Evolutionary conservation across 768 basidiomycete genomes (phyloP), one percentile per base, ranked within the genome.

Genomic region (Xanthoconium stramineum): DNA sequence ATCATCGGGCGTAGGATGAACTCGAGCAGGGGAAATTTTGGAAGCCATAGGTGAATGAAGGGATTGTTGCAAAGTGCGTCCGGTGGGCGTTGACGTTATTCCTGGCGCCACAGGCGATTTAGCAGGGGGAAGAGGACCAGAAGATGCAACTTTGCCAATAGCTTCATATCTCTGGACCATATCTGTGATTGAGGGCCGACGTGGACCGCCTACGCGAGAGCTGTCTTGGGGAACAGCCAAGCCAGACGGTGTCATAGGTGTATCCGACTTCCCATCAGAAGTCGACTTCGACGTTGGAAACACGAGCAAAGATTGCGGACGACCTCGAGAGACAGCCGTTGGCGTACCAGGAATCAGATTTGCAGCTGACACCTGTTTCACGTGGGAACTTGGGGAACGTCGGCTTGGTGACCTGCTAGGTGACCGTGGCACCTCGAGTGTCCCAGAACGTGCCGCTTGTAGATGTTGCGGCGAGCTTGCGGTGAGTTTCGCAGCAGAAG

Each of bases 141-240:
- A 48, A 6, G 69, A 59, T 30, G 69, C 55, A 20, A 73, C 61
- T 58, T 74, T 76, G 24, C 63, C 59, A 52, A 92, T 83, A 8
- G 84, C 82, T 69, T 94, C 91, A 68, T 85, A 94, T 44, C 77
- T 82, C 61, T 89, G 88, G 28, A 93, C 91, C 83, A 93, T 91
- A 65, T 93, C 84, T 39, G 90, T 84, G 62, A 93, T 93, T 0
- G 91, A 93, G 5, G 85, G 87, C 50, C 90, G 79, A 19, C 91
- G 81, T 9, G 68, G 0, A 12, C 61, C 64, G 7, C 69, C 61
- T 3, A 71, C 69, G 33, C 78, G 78, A 36, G 76, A 71, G 42
- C 70, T 77, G 5, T 80, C 78, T 46, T 75, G 76, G 3, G 84
- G 79, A 19, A 83, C 79, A 42, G 74, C 65, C 11, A 86, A 69